Base-by-base conservation (phyloP, 345 rosid genomes). In the Aethionema arabicum region DNA sequence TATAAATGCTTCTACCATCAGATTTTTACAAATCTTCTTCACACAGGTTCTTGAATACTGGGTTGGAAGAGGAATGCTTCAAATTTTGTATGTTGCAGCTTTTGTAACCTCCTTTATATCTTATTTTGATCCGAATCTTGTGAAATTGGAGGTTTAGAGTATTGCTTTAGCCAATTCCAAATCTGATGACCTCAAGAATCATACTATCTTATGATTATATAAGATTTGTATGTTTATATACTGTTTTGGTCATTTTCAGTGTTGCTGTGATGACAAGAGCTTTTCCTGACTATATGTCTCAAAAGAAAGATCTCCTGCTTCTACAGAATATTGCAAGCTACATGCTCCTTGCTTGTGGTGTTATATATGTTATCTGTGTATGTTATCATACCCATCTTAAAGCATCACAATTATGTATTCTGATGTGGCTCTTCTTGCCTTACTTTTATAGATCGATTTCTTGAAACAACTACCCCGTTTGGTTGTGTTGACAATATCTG, bases 21-120 rank as follows among this genome's bases (percentile, higher is more conserved):
- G 13, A 31, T 42, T 38, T 32, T 66, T 38, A 10, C 12, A 27
- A 50, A 3, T 14, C 15, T 54, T 52, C n/a, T 30, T 66, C 33
- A 61, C 73, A 66, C 83, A 93, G 99, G 78, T 90, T 16, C 72
- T 93, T 80, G 96, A 93, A 62, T 93, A 64, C 65, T 93, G 97
- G 95, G 95, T 67, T 77, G 96, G 95, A 4, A 81, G 99, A 83
- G 96, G 97, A 54, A 90, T 90, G 99, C 96, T 93, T 79, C 97
- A 93, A 73, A 93, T 93, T 75, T 93, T 90, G 99, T 93, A 84
- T 70, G 96, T 83, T 69, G n/a, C 59, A 31, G 7, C 42, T 49
- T 49, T 38, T 49, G 15, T 31, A 5, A 45, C 65, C 41, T 33
- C 38, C 29, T 52, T 32, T 52, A 21, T 33, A 2, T 66, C 7